Percentiles rank a stretch among this genome's conserved stretches.
Conservation (phyloP, 306 rosid genomes). For the Fragaria nilgerrensis region DNA sequence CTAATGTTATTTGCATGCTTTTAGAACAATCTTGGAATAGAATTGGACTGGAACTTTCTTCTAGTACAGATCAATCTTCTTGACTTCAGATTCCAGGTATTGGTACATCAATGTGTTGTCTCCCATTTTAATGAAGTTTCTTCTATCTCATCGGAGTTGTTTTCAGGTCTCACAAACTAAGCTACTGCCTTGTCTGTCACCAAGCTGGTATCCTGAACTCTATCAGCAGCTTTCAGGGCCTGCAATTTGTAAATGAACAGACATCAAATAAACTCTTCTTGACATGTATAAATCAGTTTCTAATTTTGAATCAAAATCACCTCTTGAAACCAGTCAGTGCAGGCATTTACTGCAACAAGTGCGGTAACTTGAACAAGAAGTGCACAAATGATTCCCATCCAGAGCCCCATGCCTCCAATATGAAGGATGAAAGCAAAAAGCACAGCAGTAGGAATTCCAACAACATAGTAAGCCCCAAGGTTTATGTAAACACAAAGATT, state of each 20-base stretch:
- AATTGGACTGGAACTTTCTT: background rate
- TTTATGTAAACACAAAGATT: constrained; percentile 53
- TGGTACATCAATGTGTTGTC: background rate
- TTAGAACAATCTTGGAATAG: background rate
- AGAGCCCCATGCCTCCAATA: constrained; percentile 65
- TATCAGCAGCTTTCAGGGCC: constrained; percentile 42
- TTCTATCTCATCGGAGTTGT: background rate
- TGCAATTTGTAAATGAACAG: constrained; percentile 21
- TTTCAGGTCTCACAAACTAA: constrained; percentile 7
- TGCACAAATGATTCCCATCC: constrained; percentile 66
- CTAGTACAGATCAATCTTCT: background rate
- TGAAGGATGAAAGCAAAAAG: constrained; percentile 48
- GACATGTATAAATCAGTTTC: background rate
- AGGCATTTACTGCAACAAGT: constrained; percentile 31
- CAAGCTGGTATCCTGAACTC: constrained; percentile 19
- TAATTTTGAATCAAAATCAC: constrained; percentile 14
- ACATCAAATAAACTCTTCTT: constrained; percentile 1
- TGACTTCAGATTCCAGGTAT: background rate
- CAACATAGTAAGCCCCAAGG: constrained; percentile 59
- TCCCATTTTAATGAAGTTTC: background rate
- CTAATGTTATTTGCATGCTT: background rate
- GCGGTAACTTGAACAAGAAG: constrained; percentile 50
- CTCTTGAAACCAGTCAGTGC: constrained; percentile 49
- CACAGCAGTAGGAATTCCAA: constrained; percentile 56
- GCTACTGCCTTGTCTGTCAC: constrained; percentile 17